Conservation (phyloP, 108 stramenopile genomes). For the Skeletonema marinoi region DNA sequence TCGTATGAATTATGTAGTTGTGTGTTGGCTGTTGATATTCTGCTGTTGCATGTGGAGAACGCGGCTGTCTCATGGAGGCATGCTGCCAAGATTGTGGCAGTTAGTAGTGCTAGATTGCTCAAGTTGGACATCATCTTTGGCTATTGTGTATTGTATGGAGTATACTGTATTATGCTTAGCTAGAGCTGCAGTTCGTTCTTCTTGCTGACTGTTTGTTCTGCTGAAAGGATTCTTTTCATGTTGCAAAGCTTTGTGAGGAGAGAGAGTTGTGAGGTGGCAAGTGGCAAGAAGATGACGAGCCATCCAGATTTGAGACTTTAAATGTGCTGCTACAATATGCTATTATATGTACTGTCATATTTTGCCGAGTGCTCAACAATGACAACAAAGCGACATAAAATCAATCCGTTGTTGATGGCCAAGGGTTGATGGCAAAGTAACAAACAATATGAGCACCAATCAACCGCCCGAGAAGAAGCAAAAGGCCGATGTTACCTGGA, state of each 20-base stretch:
- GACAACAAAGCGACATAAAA: neutral
- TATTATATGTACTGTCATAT: no score
- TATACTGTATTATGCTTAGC: no score
- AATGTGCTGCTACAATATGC: no score
- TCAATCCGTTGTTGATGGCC: no score
- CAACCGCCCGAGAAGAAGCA: neutral
- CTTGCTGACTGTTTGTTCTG: neutral
- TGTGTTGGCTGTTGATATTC: neutral
- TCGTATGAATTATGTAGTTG: constrained; percentile 23
- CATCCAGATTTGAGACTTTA: no score
- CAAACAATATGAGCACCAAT: neutral
- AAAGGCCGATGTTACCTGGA: neutral
- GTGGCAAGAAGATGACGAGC: no score
- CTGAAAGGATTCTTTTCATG: neutral
- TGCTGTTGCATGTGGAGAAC: neutral
- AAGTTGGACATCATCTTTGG: neutral
- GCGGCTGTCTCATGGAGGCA: neutral
- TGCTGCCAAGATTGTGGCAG: neutral
- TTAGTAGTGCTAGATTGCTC: neutral
- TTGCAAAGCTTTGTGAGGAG: neutral
- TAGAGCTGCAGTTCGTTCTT: neutral
- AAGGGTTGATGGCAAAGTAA: neutral
- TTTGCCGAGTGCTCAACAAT: neutral
- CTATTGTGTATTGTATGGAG: neutral
- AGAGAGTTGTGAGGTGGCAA: neutral